Base-by-base conservation (phyloP, 2,329 filamentous ascomycete genomes). In the Aspergillus sergii region DNA sequence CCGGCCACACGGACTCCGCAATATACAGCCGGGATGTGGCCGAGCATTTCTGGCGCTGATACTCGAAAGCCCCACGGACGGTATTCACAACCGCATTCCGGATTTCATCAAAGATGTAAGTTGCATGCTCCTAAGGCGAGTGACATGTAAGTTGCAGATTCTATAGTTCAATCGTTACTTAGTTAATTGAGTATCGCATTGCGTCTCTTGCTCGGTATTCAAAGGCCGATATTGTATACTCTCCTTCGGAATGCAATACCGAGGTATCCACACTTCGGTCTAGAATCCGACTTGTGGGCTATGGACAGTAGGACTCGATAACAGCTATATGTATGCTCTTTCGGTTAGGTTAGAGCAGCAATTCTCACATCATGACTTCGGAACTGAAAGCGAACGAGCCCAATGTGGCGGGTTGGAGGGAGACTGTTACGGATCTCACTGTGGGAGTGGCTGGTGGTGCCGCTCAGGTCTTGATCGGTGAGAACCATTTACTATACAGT, bases 401-500 rank as follows among this genome's bases (percentile, higher is more conserved):
- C 16, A 50, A 16, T 19, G 23, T 30, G 46, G 26, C 26, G 9
- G 26, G 2, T 19, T 50, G 46, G 46, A 50, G 26, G 8, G 46
- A 50, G 23, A 50, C 26, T 19, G 23, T 19, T 19, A 50, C 26
- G 46, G 46, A 50, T 30, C 26, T 65, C 30, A 45, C 59, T 4
- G 60, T 60, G 7, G 94, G 94, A 26, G 94, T 94, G 60, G 90
- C 89, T 5, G 94, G 94, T 62, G 94, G 94, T 71, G 84, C 97
- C 70, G 93, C 94, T 14, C 94, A 97, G 79, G 94, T 98, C 26
- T 80, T 98, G 64, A 85, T 97, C 68, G 94, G 93, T 96, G 79
- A 79, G 86, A 83, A 46, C 16, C 9, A 36, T 19, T 5, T 32
- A 48, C 21, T 16, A 4, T 34, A 16, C 14, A 30, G 19, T 30